phyloP scores from a whole-genome alignment of 768 basidiomycete species.

The Russula emetica region DNA sequence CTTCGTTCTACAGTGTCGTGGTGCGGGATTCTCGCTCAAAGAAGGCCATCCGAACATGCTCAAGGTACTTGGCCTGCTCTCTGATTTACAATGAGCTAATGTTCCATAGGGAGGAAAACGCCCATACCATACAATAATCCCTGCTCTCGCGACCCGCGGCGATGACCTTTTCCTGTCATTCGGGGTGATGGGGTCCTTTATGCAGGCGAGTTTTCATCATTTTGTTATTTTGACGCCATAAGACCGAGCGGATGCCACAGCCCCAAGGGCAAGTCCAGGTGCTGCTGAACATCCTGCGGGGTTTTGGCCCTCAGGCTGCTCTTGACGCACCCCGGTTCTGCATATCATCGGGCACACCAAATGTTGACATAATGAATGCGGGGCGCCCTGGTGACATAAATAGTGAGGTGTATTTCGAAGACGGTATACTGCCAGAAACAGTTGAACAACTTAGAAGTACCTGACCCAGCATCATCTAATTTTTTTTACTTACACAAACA shows the following conservation, averaged over 20 bases:
- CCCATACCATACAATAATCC: conserved; percentile 92
- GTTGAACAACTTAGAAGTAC: conserved; percentile 64
- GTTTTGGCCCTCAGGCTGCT: conserved; percentile 82
- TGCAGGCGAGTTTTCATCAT: conserved; percentile 52
- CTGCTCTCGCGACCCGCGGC: conserved; percentile 73
- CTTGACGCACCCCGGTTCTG: conserved; percentile 37
- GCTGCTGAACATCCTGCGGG: conserved; percentile 82
- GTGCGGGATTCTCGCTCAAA: conserved; percentile 73
- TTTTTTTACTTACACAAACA: background rate
- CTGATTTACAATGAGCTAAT: background rate
- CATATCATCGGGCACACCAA: conserved; percentile 7
- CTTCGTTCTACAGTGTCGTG: conserved; percentile 95
- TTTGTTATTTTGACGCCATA: background rate
- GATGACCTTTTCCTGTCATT: conserved; percentile 84
- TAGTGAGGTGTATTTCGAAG: conserved; percentile 76
- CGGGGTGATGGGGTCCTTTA: conserved; percentile 90
- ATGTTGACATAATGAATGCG: background rate
- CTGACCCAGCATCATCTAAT: background rate
- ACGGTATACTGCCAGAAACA: conserved; percentile 56
- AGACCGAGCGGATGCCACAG: conserved; percentile 36
- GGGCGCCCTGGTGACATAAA: conserved; percentile 73
- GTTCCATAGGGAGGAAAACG: conserved; percentile 67
- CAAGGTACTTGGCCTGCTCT: conserved; percentile 42
- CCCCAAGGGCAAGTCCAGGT: conserved; percentile 98
- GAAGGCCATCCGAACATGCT: conserved; percentile 84